These are phyloP conservation scores for Cotoneaster glaucophyllus DNA, from an alignment of 306 rosid species.

Conservation along the genomic window DNA sequence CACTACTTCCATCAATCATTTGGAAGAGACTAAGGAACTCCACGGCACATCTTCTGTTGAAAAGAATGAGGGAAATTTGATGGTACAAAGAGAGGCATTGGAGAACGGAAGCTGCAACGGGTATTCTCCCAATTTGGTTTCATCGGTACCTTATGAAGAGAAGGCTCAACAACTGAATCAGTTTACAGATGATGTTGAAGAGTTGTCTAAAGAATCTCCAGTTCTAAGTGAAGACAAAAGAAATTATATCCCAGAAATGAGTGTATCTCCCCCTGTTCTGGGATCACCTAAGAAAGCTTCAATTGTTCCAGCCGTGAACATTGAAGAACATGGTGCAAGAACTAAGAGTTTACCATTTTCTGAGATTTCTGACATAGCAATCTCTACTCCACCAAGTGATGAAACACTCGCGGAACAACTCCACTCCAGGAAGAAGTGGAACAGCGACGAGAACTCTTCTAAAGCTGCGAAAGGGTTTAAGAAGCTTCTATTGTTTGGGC, in stretches of 20 bases:
- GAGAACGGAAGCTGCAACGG: constrained; percentile 22
- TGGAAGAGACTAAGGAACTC: constrained; percentile 33
- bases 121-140: constrained; percentile 6
- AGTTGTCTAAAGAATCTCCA: constrained; percentile 31
- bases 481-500: constrained; percentile 89
- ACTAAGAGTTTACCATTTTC: constrained; percentile 21
- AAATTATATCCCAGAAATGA: constrained; percentile 25
- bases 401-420: constrained; percentile 36
- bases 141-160: constrained; percentile 28
- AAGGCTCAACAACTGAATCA: constrained; percentile 8
- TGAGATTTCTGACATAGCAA: constrained; percentile 46
- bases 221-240: constrained; percentile 38
- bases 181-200: constrained; percentile 21
- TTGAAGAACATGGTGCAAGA: constrained; percentile 29
- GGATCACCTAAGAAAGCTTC: constrained; percentile 34
- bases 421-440: constrained; percentile 93
- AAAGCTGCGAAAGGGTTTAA: constrained; percentile 78
- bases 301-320: constrained; percentile 23
- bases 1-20: constrained; percentile 15
- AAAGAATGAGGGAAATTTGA: constrained; percentile 23
- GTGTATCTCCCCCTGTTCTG: constrained; percentile 25
- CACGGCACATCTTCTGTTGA: constrained; percentile 28
- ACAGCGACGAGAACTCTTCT: constrained; percentile 62
- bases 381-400: constrained; percentile 53
- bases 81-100: constrained; percentile 16